Conservation (phyloP, 2,329 filamentous ascomycete genomes). For the Trichoderma hamatum region DNA sequence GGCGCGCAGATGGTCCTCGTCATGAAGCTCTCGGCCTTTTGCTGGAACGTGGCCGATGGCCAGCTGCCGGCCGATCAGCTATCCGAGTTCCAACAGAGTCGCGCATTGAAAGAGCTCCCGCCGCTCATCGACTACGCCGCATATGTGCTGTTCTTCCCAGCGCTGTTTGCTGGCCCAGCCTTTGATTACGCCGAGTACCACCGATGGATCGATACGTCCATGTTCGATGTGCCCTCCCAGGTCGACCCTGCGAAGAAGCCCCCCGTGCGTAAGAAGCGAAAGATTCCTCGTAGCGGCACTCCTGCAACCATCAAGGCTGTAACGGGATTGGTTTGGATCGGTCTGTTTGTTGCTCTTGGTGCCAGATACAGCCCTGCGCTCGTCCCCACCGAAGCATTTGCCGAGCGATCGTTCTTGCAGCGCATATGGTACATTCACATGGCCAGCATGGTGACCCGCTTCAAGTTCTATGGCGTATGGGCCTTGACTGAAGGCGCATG, state of each 20-base stretch:
- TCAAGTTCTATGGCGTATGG: slow-evolving; percentile 98
- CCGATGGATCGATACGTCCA: slow-evolving; percentile 88
- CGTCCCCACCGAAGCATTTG: slow-evolving; percentile 67
- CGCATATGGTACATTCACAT: slow-evolving; percentile 82
- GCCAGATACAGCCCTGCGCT: slow-evolving; percentile 65
- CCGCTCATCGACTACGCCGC: slow-evolving; percentile 78
- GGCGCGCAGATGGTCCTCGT: slow-evolving; percentile 97
- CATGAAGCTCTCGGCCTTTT: slow-evolving; percentile 96
- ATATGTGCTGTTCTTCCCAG: slow-evolving; percentile 95
- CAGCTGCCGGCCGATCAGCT: slow-evolving; percentile 76
- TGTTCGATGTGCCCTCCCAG: slow-evolving; percentile 84
- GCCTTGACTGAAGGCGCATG: slow-evolving; percentile 89
- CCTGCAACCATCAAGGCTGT: slow-evolving; percentile 79
- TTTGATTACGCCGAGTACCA: slow-evolving; percentile 95
- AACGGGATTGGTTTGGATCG: slow-evolving; percentile 76
- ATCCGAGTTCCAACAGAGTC: slow-evolving; percentile 84
- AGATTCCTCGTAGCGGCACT: slow-evolving; percentile 86
- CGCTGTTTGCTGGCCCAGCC: slow-evolving; percentile 83
- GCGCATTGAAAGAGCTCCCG: slow-evolving; percentile 75
- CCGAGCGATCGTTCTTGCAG: slow-evolving; percentile 68
- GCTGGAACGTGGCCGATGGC: slow-evolving; percentile 97
- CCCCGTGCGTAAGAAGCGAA: slow-evolving; percentile 83
- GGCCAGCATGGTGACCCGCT: slow-evolving; percentile 76
- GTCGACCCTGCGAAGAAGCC: slow-evolving; percentile 85
- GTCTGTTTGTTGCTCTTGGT: slow-evolving; percentile 73